Evolutionary conservation across 176 grass and related monocot species (phyloP).

Genomic region (Oryza meridionalis): DNA sequence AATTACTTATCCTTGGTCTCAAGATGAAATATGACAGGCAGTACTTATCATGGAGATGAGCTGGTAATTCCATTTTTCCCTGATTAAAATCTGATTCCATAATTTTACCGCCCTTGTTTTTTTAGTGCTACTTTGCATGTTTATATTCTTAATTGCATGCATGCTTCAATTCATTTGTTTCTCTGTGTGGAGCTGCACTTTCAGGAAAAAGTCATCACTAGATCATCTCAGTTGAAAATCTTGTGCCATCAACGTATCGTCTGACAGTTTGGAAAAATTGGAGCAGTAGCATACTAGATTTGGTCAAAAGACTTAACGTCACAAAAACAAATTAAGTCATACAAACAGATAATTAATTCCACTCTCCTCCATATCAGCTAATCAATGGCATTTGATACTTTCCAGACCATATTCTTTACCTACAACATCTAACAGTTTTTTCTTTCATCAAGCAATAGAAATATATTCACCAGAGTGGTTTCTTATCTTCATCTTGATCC

Average conservation of each 20-base stretch:
- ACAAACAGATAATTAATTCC: background rate
- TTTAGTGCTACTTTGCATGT: background rate
- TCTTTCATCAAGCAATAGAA: background rate
- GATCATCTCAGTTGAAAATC: background rate
- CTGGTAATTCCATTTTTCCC: background rate
- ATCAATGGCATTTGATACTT: background rate
- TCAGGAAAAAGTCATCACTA: background rate
- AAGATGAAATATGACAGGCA: no score
- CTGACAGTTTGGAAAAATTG: background rate
- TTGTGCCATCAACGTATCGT: background rate
- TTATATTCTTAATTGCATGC: background rate
- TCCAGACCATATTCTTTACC: background rate
- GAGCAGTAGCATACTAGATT: background rate
- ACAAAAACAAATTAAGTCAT: background rate
- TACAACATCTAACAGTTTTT: background rate
- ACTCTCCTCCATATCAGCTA: background rate
- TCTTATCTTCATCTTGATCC: background rate
- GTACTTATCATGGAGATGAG: background rate
- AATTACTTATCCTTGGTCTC: no score
- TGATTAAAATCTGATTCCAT: background rate
- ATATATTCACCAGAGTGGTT: background rate
- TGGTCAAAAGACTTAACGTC: conserved; percentile 10
- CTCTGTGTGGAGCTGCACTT: background rate
- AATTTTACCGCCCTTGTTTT: background rate
- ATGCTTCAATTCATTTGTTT: background rate